A percentile compares a stretch with the other conserved stretches of the same genome.
phyloP scores from a whole-genome alignment of 2,329 filamentous ascomycete species.

The Passalora sequoiae region DNA sequence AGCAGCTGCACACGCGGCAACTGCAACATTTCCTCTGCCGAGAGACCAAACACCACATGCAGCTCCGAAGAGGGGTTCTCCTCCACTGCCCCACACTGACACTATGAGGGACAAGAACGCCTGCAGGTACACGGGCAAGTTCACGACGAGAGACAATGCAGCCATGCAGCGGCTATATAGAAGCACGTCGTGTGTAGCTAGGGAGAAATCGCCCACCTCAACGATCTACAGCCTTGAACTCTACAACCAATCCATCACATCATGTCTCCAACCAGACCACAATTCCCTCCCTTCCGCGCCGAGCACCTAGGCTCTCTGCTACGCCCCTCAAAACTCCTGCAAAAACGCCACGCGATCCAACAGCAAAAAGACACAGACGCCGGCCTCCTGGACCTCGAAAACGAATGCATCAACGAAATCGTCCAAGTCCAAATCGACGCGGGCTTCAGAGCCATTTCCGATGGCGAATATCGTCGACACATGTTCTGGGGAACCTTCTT shows the following conservation, averaged over 20 bases:
- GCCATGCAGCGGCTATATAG: not conserved
- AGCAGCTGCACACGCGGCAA: constrained; percentile 1
- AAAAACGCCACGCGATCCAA: constrained; percentile 50
- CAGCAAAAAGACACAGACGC: constrained; percentile 22
- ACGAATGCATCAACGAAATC: constrained; percentile 29
- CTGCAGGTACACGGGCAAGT: too few relatives aligned
- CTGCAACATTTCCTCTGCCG: not conserved
- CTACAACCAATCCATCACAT: not conserved
- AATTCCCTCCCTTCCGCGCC: constrained; percentile 58
- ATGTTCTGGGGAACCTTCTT: constrained; percentile 32
- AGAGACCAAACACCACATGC: not conserved
- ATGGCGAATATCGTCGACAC: constrained; percentile 28
- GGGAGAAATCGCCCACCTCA: too few relatives aligned
- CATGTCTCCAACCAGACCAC: constrained; percentile 26
- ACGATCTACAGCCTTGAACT: too few relatives aligned
- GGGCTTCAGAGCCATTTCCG: constrained; percentile 29
- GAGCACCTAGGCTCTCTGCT: constrained; percentile 69
- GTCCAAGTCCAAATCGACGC: constrained; percentile 30
- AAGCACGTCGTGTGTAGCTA: constrained; percentile 1
- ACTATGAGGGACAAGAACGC: too few relatives aligned
- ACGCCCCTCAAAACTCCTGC: constrained; percentile 57
- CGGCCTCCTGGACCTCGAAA: constrained; percentile 24
- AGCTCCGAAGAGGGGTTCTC: too few relatives aligned
- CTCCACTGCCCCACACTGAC: constrained; percentile 1
- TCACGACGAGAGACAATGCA: constrained; percentile 3